Base-by-base conservation (phyloP, 2,329 filamentous ascomycete genomes). In the Colletotrichum sublineola region DNA sequence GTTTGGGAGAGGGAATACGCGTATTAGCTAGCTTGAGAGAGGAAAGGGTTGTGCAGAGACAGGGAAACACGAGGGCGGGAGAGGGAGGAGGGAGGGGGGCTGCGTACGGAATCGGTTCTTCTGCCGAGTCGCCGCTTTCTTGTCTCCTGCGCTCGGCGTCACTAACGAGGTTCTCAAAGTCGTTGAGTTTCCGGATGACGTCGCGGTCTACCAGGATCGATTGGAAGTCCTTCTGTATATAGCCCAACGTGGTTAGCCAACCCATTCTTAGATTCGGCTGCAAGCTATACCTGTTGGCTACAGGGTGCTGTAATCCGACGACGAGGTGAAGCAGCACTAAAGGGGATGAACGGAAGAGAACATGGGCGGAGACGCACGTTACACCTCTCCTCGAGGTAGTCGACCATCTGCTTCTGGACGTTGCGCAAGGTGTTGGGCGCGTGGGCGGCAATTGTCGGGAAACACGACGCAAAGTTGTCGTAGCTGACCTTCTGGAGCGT, bases 391-490 rank as follows among this genome's bases (percentile, higher is more conserved):
- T 84, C 82, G 73, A 92, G 78, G 75, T 88, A 83, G 18, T 85
- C 85, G 14, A 90, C 86, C 87, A 92, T 89, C 77, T 88, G 87
- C 65, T 80, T 79, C 82, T 91, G 89, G 52, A 91, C 86, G 74
- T 86, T 84, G 74, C 82, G 82, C 76, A 92, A 82, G 48, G 87
- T 84, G 9, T 80, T 81, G 33, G 87, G 87, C 29, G 88, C 85
- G 73, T 84, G 81, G 50, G 80, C 78, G 24, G 88, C 85, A n/a
- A 91, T 83, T 29, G 87, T 89, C 55, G 90, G 90, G 78, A 90
- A 92, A 80, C 90, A 92, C 2, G 86, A 83, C 2, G 86, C 86
- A 75, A 92, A 87, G 78, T 89, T 89, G 61, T 86, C 84, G 82
- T 86, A 89, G 74, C 82, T 85, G 67, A 91, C 83, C 82, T 71